phyloP scores from a whole-genome alignment of 176 grass and related monocot species.

The Tuctoria greenei region DNA sequence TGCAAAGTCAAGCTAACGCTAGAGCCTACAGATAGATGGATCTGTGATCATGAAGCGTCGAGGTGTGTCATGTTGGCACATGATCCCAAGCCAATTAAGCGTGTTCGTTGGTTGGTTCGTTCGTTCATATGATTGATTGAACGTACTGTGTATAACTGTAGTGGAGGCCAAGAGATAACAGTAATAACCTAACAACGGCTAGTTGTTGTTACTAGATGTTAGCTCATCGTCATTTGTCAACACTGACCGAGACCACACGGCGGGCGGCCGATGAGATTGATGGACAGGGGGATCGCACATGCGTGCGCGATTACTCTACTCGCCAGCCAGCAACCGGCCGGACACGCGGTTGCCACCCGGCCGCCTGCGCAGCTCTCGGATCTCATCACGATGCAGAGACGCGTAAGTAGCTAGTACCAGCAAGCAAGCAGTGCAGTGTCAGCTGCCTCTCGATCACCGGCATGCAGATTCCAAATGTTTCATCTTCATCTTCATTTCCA shows the following conservation, averaged over 20 bases:
- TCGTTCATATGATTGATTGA: too few species aligned
- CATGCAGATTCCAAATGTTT: conserved; percentile 29
- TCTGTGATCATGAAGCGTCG: too few species aligned
- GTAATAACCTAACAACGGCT: neutral
- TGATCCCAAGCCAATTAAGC: neutral
- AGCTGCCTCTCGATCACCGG: neutral
- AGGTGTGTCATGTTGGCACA: neutral
- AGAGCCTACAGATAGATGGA: neutral
- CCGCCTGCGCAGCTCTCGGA: conserved; percentile 19
- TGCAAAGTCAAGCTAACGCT: conserved; percentile 20
- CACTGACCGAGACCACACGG: too few species aligned
- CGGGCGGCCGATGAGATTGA: too few species aligned
- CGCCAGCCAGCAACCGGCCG: neutral
- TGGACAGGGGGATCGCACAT: neutral
- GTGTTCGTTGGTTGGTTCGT: too few species aligned
- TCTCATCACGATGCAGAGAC: neutral
- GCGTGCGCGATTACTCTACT: neutral
- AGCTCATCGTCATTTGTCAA: neutral
- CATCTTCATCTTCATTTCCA: neutral
- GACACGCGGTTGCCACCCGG: conserved; percentile 20
- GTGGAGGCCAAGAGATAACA: neutral
- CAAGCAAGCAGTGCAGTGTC: neutral
- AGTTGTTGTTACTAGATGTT: neutral
- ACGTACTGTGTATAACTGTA: too few species aligned
- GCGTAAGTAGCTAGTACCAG: too few species aligned